Evolutionary conservation across 208 protist species (phyloP).

Genomic region (Leptomonas pyrrhocoris): DNA sequence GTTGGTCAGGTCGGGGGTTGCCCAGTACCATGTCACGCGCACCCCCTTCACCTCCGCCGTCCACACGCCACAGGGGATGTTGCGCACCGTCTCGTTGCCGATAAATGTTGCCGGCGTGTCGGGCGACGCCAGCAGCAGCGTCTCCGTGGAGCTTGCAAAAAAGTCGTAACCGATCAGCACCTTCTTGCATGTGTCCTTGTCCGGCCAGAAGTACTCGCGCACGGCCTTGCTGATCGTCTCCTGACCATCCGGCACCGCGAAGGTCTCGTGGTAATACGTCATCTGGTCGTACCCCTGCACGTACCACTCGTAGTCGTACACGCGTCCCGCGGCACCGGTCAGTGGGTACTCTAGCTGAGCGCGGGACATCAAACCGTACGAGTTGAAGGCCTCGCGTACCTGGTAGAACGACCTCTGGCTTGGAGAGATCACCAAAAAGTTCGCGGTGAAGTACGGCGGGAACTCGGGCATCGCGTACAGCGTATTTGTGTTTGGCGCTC

Average conservation of each 20-base stretch:
- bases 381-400: conserved; percentile 33
- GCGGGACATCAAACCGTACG: background rate
- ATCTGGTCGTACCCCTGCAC: conserved; percentile 24
- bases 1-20: conserved; percentile 8
- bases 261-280: conserved; percentile 31
- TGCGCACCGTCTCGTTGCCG: conserved; percentile 48
- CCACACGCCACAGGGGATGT: conserved; percentile 51
- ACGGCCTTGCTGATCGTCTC: conserved; percentile 18
- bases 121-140: conserved; percentile 29
- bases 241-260: conserved; percentile 15
- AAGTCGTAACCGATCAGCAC: conserved; percentile 36
- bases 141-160: conserved; percentile 1
- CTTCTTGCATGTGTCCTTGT: conserved; percentile 34
- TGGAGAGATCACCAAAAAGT: conserved; percentile 46
- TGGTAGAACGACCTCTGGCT: conserved; percentile 28
- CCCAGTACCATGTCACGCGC: conserved; percentile 52
- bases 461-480: conserved; percentile 36
- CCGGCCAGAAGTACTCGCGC: conserved; percentile 45
- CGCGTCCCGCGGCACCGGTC: conserved; percentile 36
- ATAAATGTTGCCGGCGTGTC: conserved; percentile 34
- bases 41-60: conserved; percentile 25
- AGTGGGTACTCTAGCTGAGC: conserved; percentile 22
- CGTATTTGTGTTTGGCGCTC: background rate
- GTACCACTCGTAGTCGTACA: conserved; percentile 46
- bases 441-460: conserved; percentile 35